These are phyloP conservation scores for Adansonia gregorii DNA, from an alignment of 441 rosid genomes.

Conservation along the genomic window DNA sequence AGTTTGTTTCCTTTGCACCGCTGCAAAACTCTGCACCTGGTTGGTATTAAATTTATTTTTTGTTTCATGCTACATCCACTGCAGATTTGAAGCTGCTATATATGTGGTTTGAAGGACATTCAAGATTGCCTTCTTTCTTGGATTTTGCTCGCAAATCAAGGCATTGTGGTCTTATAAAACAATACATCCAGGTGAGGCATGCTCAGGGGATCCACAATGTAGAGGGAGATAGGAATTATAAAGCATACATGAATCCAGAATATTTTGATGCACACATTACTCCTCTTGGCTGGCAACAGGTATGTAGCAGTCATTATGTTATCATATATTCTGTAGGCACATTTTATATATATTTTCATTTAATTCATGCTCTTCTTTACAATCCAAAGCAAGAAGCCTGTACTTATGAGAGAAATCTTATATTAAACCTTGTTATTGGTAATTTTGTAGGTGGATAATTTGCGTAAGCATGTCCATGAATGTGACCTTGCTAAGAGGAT, in stretches of 20 bases:
- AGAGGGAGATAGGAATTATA: slow-evolving; percentile 90
- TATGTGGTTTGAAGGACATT: slow-evolving; percentile 47
- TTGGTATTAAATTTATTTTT: slow-evolving; percentile 52
- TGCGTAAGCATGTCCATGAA: slow-evolving; percentile 81
- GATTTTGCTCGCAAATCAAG: slow-evolving; percentile 50
- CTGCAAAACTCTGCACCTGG: slow-evolving; percentile 93
- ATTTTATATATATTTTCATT: background rate
- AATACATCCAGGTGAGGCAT: slow-evolving; percentile 90
- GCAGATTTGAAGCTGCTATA: slow-evolving; percentile 48
- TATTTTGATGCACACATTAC: slow-evolving; percentile 93
- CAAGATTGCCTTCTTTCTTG: slow-evolving; percentile 55
- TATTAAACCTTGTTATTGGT: slow-evolving; percentile 15
- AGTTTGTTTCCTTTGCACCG: slow-evolving; percentile 90
- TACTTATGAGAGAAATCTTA: slow-evolving; percentile 5
- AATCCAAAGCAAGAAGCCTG: background rate
- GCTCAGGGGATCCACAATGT: slow-evolving; percentile 97
- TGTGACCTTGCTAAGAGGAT: slow-evolving; percentile 77
- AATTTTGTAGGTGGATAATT: slow-evolving; percentile 68
- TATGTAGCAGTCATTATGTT: slow-evolving; percentile 25
- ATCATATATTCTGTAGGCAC: background rate
- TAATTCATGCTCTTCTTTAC: background rate
- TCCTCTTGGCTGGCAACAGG: slow-evolving; percentile 94
- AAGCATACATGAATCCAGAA: slow-evolving; percentile 79
- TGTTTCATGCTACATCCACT: slow-evolving; percentile 25
- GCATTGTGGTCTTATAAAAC: slow-evolving; percentile 54